Evolutionary conservation across 345 rosid genomes (phyloP), one percentile per base, ranked within the genome.

Genomic region (Gossypium rotundifolium): DNA sequence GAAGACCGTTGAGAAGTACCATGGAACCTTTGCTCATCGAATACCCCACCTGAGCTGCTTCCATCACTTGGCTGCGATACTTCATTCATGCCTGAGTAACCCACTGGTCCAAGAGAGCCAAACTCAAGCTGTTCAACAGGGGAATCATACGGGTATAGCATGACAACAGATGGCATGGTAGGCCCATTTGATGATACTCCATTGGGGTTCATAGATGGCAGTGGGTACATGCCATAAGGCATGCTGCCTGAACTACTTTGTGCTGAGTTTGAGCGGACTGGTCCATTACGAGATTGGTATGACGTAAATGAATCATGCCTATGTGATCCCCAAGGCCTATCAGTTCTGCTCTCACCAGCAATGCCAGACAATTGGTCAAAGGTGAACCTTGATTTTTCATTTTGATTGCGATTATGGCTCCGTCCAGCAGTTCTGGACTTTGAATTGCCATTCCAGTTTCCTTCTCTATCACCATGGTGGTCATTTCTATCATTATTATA

Each of bases 71-170:
- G 75, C 57, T 89, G 90, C 22, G 85, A 71, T 33, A 53, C 79
- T 57, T 85, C 87, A 72, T 72, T 84, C 72, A 71, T 71, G 59
- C 84, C 84, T 4, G 88, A 73, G 77, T 81, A 87, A 77, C 85
- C 88, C 78, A 72, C 85, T 1, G 83, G 84, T 54, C 89, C 93
- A 74, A 78, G 82, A 63, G 93, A 87, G 46, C 94, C 93, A 75
- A 89, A 89, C 85, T 92, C 98, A 8, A 87, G 85, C 77, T 92
- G 97, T 62, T 92, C 94, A n/a, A 82, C 71, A 22, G 89, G 80
- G 60, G 87, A 73, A 81, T 88, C 92, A 51, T 84, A 87, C 7
- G 91, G 97, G 79, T 88, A 93, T 13, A 93, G 52, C 98, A 93
- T 88, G 75, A 91, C 83, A 71, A 89, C 87, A 72, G 96, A 77